Percentiles rank a stretch among this genome's conserved stretches.
phyloP scores from a whole-genome alignment of 2,329 filamentous ascomycete genomes.

The Sarocladium oryzae region DNA sequence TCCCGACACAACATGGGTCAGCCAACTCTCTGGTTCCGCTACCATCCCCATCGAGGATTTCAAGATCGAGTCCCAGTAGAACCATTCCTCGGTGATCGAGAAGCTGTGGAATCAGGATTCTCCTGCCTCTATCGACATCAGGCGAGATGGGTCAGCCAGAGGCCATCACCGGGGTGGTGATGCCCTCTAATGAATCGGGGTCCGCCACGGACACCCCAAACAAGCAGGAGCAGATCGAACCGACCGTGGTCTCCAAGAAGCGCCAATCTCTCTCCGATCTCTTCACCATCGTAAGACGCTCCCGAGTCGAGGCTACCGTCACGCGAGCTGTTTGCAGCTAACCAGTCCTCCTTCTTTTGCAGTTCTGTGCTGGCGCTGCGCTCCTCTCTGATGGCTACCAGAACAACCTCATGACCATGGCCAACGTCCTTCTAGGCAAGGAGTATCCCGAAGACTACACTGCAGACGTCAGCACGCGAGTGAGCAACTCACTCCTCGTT shows the following conservation, averaged over 20 bases:
- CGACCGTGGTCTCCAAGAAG: neutral
- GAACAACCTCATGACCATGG: constrained; percentile 30
- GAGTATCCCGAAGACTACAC: constrained; percentile 27
- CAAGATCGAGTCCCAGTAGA: too few species aligned
- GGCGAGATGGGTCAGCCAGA: neutral
- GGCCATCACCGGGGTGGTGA: neutral
- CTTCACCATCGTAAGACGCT: neutral
- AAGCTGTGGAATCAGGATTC: neutral
- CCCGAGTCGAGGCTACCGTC: too few species aligned
- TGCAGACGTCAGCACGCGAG: constrained; percentile 22
- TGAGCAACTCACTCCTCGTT: constrained; percentile 34
- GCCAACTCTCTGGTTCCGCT: too few species aligned
- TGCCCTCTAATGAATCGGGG: neutral
- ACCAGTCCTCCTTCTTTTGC: too few species aligned
- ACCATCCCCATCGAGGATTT: too few species aligned
- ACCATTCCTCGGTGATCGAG: too few species aligned
- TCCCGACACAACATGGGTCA: neutral
- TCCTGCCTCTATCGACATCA: neutral
- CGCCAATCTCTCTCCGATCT: neutral
- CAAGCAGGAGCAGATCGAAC: neutral
- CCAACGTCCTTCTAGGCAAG: constrained; percentile 24
- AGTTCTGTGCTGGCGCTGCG: constrained; percentile 29
- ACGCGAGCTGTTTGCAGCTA: too few species aligned
- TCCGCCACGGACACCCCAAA: neutral
- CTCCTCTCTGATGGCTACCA: constrained; percentile 30